Conservation (phyloP, 2,329 filamentous ascomycete genomes). For the Penicillium sclerotiorum region DNA sequence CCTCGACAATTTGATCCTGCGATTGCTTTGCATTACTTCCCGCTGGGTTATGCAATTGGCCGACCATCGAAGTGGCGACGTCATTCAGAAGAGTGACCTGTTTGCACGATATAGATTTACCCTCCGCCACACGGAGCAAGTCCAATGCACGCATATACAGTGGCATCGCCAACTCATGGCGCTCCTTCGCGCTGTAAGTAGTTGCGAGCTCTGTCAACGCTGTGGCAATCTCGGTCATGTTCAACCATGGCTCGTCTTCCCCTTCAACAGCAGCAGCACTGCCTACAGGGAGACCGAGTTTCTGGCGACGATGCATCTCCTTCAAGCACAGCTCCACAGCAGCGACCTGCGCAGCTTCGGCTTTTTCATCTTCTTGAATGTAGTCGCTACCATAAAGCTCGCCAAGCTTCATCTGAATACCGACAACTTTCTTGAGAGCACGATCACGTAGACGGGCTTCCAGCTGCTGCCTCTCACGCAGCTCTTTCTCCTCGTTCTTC, state of each 20-base stretch:
- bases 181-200: slow-evolving; percentile 72
- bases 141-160: slow-evolving; percentile 83
- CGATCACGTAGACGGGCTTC: slow-evolving; percentile 58
- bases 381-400: slow-evolving; percentile 78
- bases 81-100: slow-evolving; percentile 71
- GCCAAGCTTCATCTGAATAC: slow-evolving; percentile 79
- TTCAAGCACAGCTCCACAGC: slow-evolving; percentile 77
- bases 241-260: slow-evolving; percentile 39
- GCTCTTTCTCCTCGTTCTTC: slow-evolving; percentile 25
- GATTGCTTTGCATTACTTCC: slow-evolving; percentile 33
- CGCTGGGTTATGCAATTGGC: slow-evolving; percentile 30
- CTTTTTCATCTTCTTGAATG: slow-evolving; percentile 71
- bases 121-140: slow-evolving; percentile 57
- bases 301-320: slow-evolving; percentile 70
- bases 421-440: slow-evolving; percentile 72
- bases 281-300: slow-evolving; percentile 68
- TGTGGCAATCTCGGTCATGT: slow-evolving; percentile 40
- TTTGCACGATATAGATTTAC: slow-evolving; percentile 65
- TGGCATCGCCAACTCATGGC: slow-evolving; percentile 80
- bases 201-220: slow-evolving; percentile 65
- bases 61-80: slow-evolving; percentile 52
- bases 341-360: slow-evolving; percentile 75
- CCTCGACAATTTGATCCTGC: slow-evolving; percentile 64
- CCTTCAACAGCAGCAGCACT: slow-evolving; percentile 55
- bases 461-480: slow-evolving; percentile 29